A percentile compares a stretch with the other conserved stretches of the same genome.
phyloP scores from a whole-genome alignment of 352 stramenopile species.

The Phytophthora constricta region DNA sequence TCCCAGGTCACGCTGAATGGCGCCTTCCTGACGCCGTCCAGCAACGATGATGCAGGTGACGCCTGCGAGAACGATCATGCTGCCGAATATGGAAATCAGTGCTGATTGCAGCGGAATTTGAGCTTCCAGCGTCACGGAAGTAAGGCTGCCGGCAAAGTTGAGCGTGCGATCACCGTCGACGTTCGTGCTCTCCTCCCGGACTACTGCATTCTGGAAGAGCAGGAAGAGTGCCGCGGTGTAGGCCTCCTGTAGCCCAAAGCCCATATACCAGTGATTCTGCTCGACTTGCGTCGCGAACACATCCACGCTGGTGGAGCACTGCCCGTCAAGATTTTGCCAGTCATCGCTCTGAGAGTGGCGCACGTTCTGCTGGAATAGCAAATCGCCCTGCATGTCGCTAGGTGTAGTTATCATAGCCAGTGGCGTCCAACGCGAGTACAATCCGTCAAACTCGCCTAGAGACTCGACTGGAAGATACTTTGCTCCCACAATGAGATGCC shows the following conservation, averaged over 20 bases:
- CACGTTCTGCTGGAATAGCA: slow-evolving; percentile 43
- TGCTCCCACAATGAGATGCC: slow-evolving; percentile 48
- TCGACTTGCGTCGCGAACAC: slow-evolving; percentile 41
- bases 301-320: slow-evolving; percentile 52
- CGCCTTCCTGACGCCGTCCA: slow-evolving; percentile 26
- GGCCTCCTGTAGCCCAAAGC: slow-evolving; percentile 48
- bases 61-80: slow-evolving; percentile 24
- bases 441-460: slow-evolving; percentile 46
- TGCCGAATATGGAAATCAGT: slow-evolving; percentile 34
- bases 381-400: slow-evolving; percentile 38
- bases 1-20: slow-evolving; percentile 31
- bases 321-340: slow-evolving; percentile 35
- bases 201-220: slow-evolving; percentile 59
- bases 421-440: slow-evolving; percentile 46
- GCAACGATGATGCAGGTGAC: slow-evolving; percentile 19
- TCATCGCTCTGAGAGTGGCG: slow-evolving; percentile 12
- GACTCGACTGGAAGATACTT: slow-evolving; percentile 38
- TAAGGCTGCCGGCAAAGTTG: slow-evolving; percentile 40
- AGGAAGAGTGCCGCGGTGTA: slow-evolving; percentile 63
- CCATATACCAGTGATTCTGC: slow-evolving; percentile 55
- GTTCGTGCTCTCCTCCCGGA: slow-evolving; percentile 32
- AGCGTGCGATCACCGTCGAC: slow-evolving; percentile 37
- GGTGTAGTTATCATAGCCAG: slow-evolving; percentile 45
- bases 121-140: slow-evolving; percentile 40
- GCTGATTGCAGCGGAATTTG: slow-evolving; percentile 44